Base-by-base conservation (phyloP, 805 yeast species). In the Monosporozyma aerobia region DNA sequence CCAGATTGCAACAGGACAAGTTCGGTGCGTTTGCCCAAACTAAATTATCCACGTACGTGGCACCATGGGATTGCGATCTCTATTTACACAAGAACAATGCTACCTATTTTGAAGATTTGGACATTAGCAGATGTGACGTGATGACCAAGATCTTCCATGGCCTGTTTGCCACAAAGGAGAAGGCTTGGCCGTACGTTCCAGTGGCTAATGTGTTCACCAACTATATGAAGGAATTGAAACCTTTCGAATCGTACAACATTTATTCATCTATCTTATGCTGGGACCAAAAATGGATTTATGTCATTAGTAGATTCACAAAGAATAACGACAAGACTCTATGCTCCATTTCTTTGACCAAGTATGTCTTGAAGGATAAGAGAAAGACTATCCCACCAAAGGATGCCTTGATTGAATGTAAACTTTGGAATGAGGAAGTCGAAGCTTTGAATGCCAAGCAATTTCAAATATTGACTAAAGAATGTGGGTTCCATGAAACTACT, bases 41-140 rank as follows among this genome's bases (percentile, higher is more conserved):
- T 0, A 59, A 64, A 13, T 72, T 72, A 57, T 57, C 65, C 23
- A 77, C 90, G 0, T 80, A 79, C 54, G 86, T 85, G 30, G 83
- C 92, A 1, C 81, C 86, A 7, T 69, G 86, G 62, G 97, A 90
- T 64, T 82, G 88, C 63, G 97, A 90, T 68, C 78, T 87, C 72
- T 88, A 88, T 63, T 61, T 89, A 48, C 98, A 90, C 73, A 92
- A 90, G 71, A 81, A 85, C 53, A 92, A 92, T 66, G 82, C 92
- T 6, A 85, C 96, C 1, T 92, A 90, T 69, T 85, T 86, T 62
- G 70, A 75, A 19, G 97, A 90, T 58, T 72, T 88, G 64, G 97
- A 90, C 64, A 74, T 89, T 56, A 81, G 87, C 2, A 79, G 97
- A 63, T 75, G 86, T 7, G 80, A 81, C 53, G 68, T 83, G 51